These are phyloP conservation scores for Gnomoniopsis sp. DNA, from an alignment of 2,329 filamentous ascomycete genomes.

Conservation along the genomic window DNA sequence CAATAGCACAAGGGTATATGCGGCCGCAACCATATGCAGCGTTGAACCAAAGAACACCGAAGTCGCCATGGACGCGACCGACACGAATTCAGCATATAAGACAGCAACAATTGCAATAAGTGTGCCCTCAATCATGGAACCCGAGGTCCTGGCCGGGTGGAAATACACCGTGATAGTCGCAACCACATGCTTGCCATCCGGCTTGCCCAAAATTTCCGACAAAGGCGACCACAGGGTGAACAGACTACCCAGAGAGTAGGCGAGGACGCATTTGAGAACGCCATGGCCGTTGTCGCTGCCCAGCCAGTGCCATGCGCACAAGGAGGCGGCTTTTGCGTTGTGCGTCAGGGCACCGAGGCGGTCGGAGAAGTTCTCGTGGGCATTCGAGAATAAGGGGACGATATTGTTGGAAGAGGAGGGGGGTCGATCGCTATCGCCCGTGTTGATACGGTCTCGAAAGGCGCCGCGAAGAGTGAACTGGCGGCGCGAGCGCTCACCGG, in stretches of 20 bases:
- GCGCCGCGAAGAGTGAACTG: constrained; percentile 70
- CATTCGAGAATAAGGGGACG: constrained; percentile 29
- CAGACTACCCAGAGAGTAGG: constrained; percentile 81
- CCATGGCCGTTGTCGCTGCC: constrained; percentile 71
- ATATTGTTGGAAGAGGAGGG: constrained; percentile 31
- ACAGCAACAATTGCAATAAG: constrained; percentile 76
- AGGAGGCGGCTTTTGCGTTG: constrained; percentile 35
- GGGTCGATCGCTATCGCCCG: constrained; percentile 23
- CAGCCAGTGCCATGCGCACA: constrained; percentile 55
- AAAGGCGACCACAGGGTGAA: constrained; percentile 78
- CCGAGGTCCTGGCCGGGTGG: constrained; percentile 79
- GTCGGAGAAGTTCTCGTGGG: constrained; percentile 33
- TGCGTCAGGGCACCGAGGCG: constrained; percentile 32
- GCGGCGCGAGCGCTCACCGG: constrained; percentile 78
- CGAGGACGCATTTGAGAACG: constrained; percentile 86
- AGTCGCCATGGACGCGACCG: constrained; percentile 82
- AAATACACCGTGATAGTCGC: constrained; percentile 95
- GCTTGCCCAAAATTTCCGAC: constrained; percentile 70
- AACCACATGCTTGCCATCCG: constrained; percentile 91
- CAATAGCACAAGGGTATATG: constrained; percentile 75
- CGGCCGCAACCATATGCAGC: constrained; percentile 63
- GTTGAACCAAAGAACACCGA: constrained; percentile 73
- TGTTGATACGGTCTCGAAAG: constrained; percentile 29
- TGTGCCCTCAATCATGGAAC: constrained; percentile 85
- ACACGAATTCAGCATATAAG: constrained; percentile 71